Base-by-base conservation (phyloP, 108 stramenopile species). In the Nitzschia putrida region DNA sequence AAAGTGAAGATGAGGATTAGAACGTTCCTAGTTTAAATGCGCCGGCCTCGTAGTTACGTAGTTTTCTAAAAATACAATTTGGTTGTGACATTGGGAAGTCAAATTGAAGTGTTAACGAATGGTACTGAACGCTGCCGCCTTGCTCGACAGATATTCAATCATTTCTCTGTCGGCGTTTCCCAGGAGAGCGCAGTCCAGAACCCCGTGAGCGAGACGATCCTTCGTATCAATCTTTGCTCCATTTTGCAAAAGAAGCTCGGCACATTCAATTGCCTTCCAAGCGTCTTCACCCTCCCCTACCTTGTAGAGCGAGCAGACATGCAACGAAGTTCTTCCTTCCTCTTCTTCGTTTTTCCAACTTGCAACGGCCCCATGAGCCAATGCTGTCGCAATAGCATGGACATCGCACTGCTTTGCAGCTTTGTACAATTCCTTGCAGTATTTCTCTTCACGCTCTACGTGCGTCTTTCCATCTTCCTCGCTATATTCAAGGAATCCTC, bases 341-440 rank as follows among this genome's bases (percentile, higher is more conserved):
- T 89, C 85, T 8, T 77, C 68, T 1, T 54, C 42, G 54, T 93
- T 89, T 55, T 71, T 73, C 92, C 89, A 93, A 11, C 79, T 75
- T n/a, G 82, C 84, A 53, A 78, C 84, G 11, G 81, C 92, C n/a
- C 92, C 92, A 54, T 86, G 85, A 6, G 89, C 88, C 20, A 93
- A 53, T 24, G 92, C 86, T 57, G 73, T 70, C 3, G 85, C 83
- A 55, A 83, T 74, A 20, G 68, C 82, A 6, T 73, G 42, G 52
- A 93, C 70, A 72, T 93, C 77, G 29, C 87, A 71, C 45, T 61
- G 51, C 55, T 73, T 72, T 6, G 92, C 85, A 16, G 92, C 85
- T 37, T 84, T 76, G 68, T 71, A 89, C 70, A 93, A 69, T 49
- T 83, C 88, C 50, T 63, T 54, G 52, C 77, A 88, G 66, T 78